These are phyloP conservation scores for Colletotrichum euphorbiae DNA, from an alignment of 2,329 filamentous ascomycete species.

Conservation along the genomic window DNA sequence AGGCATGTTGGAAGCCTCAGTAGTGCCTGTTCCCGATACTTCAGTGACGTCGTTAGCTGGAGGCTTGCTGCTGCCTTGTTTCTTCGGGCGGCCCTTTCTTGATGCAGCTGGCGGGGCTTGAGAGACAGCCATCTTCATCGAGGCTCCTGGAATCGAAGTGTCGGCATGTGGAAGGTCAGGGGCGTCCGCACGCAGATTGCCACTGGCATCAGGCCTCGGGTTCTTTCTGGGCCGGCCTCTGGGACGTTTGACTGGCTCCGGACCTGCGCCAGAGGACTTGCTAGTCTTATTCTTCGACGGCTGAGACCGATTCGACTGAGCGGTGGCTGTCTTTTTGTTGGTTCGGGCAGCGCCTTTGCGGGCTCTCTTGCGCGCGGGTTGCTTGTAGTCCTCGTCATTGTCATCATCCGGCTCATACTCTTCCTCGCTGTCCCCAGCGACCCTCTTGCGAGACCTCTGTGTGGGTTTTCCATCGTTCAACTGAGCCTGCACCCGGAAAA, in stretches of 20 bases:
- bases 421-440: constrained; percentile 5
- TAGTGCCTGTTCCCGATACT: background rate
- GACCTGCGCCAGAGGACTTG: background rate
- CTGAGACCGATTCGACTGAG: background rate
- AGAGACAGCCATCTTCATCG: background rate
- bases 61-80: background rate
- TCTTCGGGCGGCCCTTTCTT: background rate
- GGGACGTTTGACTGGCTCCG: constrained; percentile 26
- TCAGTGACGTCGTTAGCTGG: background rate
- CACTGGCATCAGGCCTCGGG: constrained; percentile 1
- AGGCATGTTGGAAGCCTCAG: background rate
- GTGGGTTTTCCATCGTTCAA: background rate
- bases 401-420: constrained; percentile 10
- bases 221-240: constrained; percentile 34
- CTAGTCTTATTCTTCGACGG: background rate
- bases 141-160: no score
- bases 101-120: background rate
- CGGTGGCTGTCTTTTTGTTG: background rate
- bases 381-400: constrained; percentile 26
- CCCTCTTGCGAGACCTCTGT: constrained; percentile 6
- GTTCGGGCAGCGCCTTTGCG: constrained; percentile 1
- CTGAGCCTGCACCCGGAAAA: background rate
- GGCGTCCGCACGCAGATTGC: background rate
- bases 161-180: no score
- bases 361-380: constrained; percentile 11